Base-by-base conservation (phyloP, 345 rosid genomes). In the Lenwebbia sp. region DNA sequence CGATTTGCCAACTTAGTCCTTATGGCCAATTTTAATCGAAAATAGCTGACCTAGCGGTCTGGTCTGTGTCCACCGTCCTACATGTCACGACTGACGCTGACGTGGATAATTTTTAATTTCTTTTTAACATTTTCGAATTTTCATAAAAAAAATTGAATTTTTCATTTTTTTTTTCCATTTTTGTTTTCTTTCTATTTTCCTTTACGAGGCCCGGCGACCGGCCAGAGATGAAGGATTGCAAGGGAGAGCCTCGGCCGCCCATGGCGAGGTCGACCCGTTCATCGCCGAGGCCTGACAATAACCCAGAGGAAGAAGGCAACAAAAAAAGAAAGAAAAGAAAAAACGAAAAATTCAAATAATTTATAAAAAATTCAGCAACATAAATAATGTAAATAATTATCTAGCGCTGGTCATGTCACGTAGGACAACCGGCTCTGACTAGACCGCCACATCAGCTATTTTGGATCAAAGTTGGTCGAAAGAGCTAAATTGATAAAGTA, bases 231-330 rank as follows among this genome's bases (percentile, higher is more conserved):
- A 44, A 4, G 47, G 47, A 44, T 44, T 44, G 47, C 19, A 58
- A 58, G 33, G 19, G 5, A 12, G 17, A 58, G 8, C 70, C 4
- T n/a, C 5, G 2, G 2, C 0, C 0, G 6, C 19, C 4, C n/a
- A 3, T 57, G 6, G 65, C 3, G 4, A 57, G 30, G 13, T 57
- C 0, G 0, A 57, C n/a, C 70, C 53, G 15, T 7, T 51, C 33
- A 58, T n/a, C 4, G 1, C 0, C 1, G 1, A n/a, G 65, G 33
- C 65, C 0, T 1, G 2, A 10, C n/a, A 0, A n/a, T 0, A 0
- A 1, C 4, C 33, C 3, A 58, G 2, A 26, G 65, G 33, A 26
- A 58, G 28, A n/a, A 5, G 5, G 13, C n/a, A n/a, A 0, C 17
- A n/a, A 3, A n/a, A 58, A 58, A 58, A 13, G 0, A 58, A 58